These are phyloP conservation scores for Darksidea phi DNA, from an alignment of 495 filamentous ascomycete species.

Conservation along the genomic window DNA sequence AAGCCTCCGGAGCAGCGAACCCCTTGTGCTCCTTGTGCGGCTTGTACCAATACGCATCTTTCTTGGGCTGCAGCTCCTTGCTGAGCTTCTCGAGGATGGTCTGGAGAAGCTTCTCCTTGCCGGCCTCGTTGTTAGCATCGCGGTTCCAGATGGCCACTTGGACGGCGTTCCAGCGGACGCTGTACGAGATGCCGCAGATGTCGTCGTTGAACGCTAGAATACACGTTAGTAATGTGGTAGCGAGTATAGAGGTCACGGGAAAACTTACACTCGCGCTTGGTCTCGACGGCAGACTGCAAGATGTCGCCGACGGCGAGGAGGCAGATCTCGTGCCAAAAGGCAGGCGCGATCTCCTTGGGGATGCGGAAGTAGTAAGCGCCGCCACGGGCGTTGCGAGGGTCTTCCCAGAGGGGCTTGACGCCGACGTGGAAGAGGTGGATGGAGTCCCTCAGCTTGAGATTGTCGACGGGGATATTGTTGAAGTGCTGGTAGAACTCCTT, in stretches of 20 bases:
- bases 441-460: conserved; percentile 74
- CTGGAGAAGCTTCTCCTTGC: conserved; percentile 66
- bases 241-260: conserved; percentile 2
- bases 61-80: conserved; percentile 64
- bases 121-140: conserved; percentile 66
- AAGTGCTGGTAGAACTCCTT: conserved; percentile 85
- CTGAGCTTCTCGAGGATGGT: conserved; percentile 68
- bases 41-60: conserved; percentile 70
- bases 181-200: conserved; percentile 71
- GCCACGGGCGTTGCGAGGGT: conserved; percentile 74
- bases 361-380: conserved; percentile 88
- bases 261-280: conserved; percentile 52
- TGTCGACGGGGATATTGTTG: conserved; percentile 80
- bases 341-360: conserved; percentile 65
- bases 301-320: conserved; percentile 82
- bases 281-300: conserved; percentile 71
- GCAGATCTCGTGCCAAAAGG: conserved; percentile 78
- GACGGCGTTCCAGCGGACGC: conserved; percentile 72
- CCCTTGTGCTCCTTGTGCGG: conserved; percentile 59
- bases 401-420: conserved; percentile 87
- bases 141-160: conserved; percentile 88
- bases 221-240: too few species aligned
- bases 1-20: conserved; percentile 37
- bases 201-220: conserved; percentile 68
- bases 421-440: conserved; percentile 87